Percentiles rank a stretch among this genome's conserved stretches.
phyloP scores from a whole-genome alignment of 495 filamentous ascomycete genomes.

The Choiromyces venosus region DNA sequence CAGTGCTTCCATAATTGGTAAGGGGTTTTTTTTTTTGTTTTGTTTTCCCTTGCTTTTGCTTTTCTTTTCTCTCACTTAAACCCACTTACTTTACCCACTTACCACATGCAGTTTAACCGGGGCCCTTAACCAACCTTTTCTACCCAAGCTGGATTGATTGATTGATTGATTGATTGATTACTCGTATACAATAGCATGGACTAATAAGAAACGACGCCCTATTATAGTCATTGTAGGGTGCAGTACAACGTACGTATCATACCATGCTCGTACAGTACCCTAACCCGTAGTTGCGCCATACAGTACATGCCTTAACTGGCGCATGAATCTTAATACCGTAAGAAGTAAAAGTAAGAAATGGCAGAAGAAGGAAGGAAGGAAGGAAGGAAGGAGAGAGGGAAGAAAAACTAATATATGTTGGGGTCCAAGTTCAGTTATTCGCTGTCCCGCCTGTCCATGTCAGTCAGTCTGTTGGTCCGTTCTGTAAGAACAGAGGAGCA shows the following conservation, averaged over 20 bases:
- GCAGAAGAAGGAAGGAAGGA: too few species aligned
- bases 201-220: background rate
- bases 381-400: too few species aligned
- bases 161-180: background rate
- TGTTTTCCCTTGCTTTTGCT: too few species aligned
- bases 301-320: background rate
- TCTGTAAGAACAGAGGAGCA: background rate
- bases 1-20: background rate
- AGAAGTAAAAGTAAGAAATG: background rate
- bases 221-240: background rate
- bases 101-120: background rate
- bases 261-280: background rate
- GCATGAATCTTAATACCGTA: background rate
- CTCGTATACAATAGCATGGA: background rate
- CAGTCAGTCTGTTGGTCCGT: background rate
- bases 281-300: background rate
- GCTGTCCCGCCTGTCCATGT: background rate
- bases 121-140: background rate
- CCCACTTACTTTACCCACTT: background rate
- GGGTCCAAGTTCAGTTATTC: background rate
- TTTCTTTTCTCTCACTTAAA: background rate
- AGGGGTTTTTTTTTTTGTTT: background rate
- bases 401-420: background rate
- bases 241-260: too few species aligned
- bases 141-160: background rate